These are phyloP conservation scores for Yarrowia sp. DNA, from an alignment of 805 yeast species.

Conservation along the genomic window DNA sequence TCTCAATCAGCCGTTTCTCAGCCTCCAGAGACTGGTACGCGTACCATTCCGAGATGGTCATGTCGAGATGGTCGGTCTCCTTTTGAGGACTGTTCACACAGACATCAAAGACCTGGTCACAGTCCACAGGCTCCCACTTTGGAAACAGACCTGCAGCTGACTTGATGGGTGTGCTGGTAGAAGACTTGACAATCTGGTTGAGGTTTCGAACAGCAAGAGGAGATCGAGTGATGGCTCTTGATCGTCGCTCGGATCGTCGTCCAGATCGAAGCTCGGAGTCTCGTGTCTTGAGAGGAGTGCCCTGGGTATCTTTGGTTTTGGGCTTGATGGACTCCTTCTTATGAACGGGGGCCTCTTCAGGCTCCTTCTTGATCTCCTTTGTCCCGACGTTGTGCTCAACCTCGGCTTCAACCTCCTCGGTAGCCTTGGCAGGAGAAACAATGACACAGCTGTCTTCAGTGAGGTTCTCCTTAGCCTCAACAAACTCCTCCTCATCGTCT, in stretches of 20 bases:
- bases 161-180: background rate
- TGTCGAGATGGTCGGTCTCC: constrained; percentile 56
- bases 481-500: constrained; percentile 15
- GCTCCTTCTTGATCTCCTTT: background rate
- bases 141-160: background rate
- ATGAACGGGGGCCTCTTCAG: background rate
- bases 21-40: constrained; percentile 62
- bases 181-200: constrained; percentile 14
- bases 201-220: constrained; percentile 33
- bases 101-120: constrained; percentile 45
- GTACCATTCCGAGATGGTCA: constrained; percentile 78
- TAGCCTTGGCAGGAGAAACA: background rate
- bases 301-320: constrained; percentile 17
- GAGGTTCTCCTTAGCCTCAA: constrained; percentile 23
- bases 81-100: constrained; percentile 4
- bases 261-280: background rate
- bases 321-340: background rate
- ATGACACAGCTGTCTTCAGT: background rate
- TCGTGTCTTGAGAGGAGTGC: background rate
- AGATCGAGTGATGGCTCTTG: constrained; percentile 22
- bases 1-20: constrained; percentile 56
- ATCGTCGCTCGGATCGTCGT: background rate
- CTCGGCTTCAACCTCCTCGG: background rate
- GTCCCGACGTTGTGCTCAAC: background rate
- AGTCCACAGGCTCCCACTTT: constrained; percentile 47